Evolutionary conservation across 164 flowering plant genomes (phyloP), one percentile per base, ranked within the genome.

Genomic region (Nymphaea colorata): DNA sequence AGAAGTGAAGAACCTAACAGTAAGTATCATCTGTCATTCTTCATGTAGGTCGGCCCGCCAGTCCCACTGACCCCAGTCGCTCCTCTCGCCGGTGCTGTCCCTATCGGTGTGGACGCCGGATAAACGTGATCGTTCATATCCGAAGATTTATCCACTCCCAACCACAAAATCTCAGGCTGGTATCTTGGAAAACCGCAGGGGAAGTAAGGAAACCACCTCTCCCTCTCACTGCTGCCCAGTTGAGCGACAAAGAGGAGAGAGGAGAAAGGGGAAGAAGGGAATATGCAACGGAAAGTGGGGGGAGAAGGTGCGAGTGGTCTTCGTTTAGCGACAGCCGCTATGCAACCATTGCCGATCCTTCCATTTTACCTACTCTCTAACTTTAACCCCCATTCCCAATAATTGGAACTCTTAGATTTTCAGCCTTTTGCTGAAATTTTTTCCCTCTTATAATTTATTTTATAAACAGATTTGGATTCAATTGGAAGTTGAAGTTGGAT

Each of bases 41-140:
- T 89, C 59, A 87, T 76, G 43, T 51, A 51, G 14, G 88, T 76
- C 0, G 94, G 92, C 41, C 81, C 81, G 12, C 82, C 2, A 3
- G 81, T 72, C 42, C 67, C 75, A 62, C 7, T 18, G 42, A 12
- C 64, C 55, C 65, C 69, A 62, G 61, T 51, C 42, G 68, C 76
- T 55, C 66, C 72, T 66, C 57, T 8, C 14, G 15, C 57, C 14
- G 66, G 63, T 61, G 62, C 51, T 68, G 65, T 55, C 68, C 7
- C 25, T 67, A 66, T 16, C 36, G 79, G 69, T 6, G 41, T 59
- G 44, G 81, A 61, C 0, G 89, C 69, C 0, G 92, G 87, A 68
- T 82, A 75, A 59, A 85, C 82, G 43, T 75, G 73, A 68, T 85
- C 88, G 2, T 83, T 53, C 88, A 85, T 85, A 15, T 43, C 57